Percentiles rank a stretch among this genome's conserved stretches.
Conservation (phyloP, 176 grass and related monocot species). For the Rhynchospora breviuscula region DNA sequence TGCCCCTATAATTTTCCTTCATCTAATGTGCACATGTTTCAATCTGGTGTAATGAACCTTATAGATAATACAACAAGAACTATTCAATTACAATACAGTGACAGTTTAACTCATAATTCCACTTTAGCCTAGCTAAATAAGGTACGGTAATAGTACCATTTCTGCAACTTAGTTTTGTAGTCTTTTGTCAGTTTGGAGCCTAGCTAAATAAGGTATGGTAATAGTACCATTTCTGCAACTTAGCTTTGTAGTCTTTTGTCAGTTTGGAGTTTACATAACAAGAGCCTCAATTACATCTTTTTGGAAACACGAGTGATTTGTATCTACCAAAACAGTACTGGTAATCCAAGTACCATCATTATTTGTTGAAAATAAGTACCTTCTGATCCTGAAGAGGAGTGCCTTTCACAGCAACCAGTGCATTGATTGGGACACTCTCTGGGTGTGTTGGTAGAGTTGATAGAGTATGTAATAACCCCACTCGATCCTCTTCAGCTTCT, state of each 20-base stretch:
- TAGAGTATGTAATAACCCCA: constrained; percentile 88
- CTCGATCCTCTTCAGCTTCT: constrained; percentile 80
- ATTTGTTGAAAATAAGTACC: constrained; percentile 25
- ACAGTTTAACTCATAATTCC: neutral
- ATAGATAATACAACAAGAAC: no score
- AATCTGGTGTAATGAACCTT: no score
- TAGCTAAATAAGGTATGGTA: neutral
- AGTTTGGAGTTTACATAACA: neutral
- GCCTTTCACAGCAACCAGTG: constrained; percentile 89
- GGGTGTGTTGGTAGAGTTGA: constrained; percentile 83
- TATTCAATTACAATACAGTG: no score
- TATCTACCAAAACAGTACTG: neutral
- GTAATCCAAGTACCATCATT: neutral
- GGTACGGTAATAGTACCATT: neutral
- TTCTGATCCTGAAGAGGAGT: constrained; percentile 94
- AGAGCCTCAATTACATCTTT: neutral
- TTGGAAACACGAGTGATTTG: neutral
- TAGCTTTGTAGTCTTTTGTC: neutral
- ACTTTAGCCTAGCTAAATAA: neutral
- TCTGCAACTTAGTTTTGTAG: neutral
- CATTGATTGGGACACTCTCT: constrained; percentile 97
- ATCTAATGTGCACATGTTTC: no score
- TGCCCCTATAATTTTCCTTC: no score
- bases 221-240: neutral
- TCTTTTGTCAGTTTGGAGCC: neutral